A percentile compares a stretch with the other conserved stretches of the same genome.
These are phyloP conservation scores for Saturnispora silvae DNA, from an alignment of 805 yeast genomes.

Conservation along the genomic window DNA sequence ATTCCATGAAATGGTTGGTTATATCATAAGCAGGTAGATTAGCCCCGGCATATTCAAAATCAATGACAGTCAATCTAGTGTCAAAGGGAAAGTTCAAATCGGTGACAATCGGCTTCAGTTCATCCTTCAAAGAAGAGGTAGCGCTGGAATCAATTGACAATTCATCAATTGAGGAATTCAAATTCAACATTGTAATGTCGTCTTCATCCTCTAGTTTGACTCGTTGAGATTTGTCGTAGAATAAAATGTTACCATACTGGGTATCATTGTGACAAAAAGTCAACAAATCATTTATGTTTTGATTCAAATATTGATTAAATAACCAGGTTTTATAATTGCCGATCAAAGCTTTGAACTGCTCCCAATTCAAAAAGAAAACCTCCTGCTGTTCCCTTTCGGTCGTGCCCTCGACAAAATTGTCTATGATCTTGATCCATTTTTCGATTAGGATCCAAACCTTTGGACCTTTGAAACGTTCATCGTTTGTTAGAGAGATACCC, in stretches of 20 bases:
- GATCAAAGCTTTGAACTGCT: slow-evolving; percentile 38
- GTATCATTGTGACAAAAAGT: slow-evolving; percentile 94
- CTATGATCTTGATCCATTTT: slow-evolving; percentile 56
- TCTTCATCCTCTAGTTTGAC: slow-evolving; percentile 20
- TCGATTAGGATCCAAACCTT: slow-evolving; percentile 56
- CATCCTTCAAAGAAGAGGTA: slow-evolving; percentile 12
- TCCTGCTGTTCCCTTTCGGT: slow-evolving; percentile 26
- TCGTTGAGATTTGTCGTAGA: slow-evolving; percentile 29
- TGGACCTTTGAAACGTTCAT: slow-evolving; percentile 54
- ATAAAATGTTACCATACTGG: slow-evolving; percentile 85
- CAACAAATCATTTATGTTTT: slow-evolving; percentile 34
- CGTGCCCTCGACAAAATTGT: slow-evolving; percentile 30
- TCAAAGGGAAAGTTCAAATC: slow-evolving; percentile 31
- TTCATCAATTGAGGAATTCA: slow-evolving; percentile 6
- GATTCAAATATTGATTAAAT: slow-evolving; percentile 34
- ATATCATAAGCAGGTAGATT: slow-evolving; percentile 84
- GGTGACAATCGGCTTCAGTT: slow-evolving; percentile 21
- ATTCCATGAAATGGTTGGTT: slow-evolving; percentile 88
- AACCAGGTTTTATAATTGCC: slow-evolving; percentile 55
- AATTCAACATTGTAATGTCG: slow-evolving; percentile 11
- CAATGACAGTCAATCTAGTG: slow-evolving; percentile 79
- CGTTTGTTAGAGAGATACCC: slow-evolving; percentile 54
- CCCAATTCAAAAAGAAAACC: slow-evolving; percentile 38
- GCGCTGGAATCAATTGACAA: slow-evolving; percentile 14
- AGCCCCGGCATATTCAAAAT: slow-evolving; percentile 91